Evolutionary conservation across 345 rosid species (phyloP).

Genomic region (Gossypium raimondii): DNA sequence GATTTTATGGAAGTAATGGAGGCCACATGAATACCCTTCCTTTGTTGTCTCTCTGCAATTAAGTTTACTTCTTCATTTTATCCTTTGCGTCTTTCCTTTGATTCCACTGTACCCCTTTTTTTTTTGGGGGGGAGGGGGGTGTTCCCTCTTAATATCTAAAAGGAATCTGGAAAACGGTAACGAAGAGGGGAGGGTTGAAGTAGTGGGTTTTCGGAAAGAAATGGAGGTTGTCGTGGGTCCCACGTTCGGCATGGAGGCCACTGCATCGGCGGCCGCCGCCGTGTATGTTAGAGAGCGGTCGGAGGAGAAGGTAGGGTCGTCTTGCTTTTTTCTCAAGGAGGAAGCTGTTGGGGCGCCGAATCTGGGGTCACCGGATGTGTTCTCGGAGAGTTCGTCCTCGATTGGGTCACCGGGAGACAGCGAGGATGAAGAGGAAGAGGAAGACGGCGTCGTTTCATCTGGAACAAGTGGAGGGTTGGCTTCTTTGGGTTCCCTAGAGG

Average conservation of each 20-base stretch:
- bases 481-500: slow-evolving; percentile 46
- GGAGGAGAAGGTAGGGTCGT: slow-evolving; percentile 23
- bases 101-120: neutral
- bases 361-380: slow-evolving; percentile 19
- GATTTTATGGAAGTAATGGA: neutral
- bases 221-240: slow-evolving; percentile 67
- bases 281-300: slow-evolving; percentile 30
- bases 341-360: slow-evolving; percentile 20
- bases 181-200: slow-evolving; percentile 15
- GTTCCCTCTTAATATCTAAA: neutral
- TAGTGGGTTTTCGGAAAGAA: neutral
- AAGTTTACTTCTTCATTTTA: neutral
- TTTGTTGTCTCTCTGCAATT: neutral
- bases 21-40: neutral
- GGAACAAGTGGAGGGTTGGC: slow-evolving; percentile 19
- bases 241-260: slow-evolving; percentile 32
- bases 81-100: neutral
- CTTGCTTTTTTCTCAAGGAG: slow-evolving; percentile 28
- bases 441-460: slow-evolving; percentile 32
- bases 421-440: slow-evolving; percentile 33
- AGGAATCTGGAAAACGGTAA: slow-evolving; percentile 20
- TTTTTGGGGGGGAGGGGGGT: neutral
- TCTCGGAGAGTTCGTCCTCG: slow-evolving; percentile 53
- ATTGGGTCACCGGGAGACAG: slow-evolving; percentile 55
- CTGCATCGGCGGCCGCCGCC: slow-evolving; percentile 21